Evolutionary conservation across 345 rosid species (phyloP), one percentile per base, ranked within the genome.

Genomic region (Salix viminalis): DNA sequence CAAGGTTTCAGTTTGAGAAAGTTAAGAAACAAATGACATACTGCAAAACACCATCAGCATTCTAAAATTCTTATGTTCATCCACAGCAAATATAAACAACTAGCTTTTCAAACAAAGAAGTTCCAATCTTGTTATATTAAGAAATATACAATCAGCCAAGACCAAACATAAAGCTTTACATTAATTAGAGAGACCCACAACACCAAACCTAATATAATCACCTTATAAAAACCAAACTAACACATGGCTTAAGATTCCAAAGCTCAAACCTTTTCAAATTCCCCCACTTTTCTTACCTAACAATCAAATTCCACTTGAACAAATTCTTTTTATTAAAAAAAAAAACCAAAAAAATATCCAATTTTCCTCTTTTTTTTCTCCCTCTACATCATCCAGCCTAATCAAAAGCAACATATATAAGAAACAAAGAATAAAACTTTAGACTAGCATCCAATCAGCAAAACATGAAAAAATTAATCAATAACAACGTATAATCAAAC

Each of bases 191-290:
- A 58, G 64, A 58, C 61, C 79, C 74, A 60, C 65, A 24, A 26
- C 30, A 37, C 6, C 67, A 37, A 18, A 78, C 21, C 42, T 41
- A 65, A 36, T 67, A 65, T 28, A 60, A 60, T 23, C 34, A 37
- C 23, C 23, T 54, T 24, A 24, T 5, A 58, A 21, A 69, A 54
- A 69, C 34, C 62, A 76, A 69, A 60, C 69, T 18, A 30, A 32
- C 69, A 19, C 69, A 60, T 60, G 60, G 70, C 60, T 70, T 46
- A n/a, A 60, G 44, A 42, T 42, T 70, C 28, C 50, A n/a, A 62
- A 64, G 28, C 41, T 64, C 34, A 46, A 32, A 30, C 26, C 34
- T 50, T 70, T 36, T 77, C n/a, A 8, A n/a, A 11, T 9, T 12
- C n/a, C 30, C 61, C 37, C 19, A 62, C 7, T n/a, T 44, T 4